A percentile compares a stretch with the other conserved stretches of the same genome.
Conservation (phyloP, 1,284 basidiomycete genomes). For the Earliella scabrosa region DNA sequence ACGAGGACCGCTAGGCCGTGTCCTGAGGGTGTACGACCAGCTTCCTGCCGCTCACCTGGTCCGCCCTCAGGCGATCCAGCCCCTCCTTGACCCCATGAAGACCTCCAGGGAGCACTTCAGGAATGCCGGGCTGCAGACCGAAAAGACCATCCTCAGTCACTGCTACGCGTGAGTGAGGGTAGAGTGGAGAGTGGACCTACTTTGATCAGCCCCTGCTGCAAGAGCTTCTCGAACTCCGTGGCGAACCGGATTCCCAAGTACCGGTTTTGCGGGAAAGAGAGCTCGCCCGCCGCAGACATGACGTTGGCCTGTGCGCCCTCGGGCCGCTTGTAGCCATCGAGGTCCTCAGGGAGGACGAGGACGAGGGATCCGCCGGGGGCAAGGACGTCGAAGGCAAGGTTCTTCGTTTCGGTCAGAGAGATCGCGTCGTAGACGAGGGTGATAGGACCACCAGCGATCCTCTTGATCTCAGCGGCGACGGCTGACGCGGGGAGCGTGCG, state of each 20-base stretch:
- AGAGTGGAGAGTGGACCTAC: background rate
- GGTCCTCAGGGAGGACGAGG: conserved; percentile 10
- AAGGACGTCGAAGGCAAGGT: conserved; percentile 29
- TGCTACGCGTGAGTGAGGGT: too few relatives aligned
- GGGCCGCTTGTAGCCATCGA: conserved; percentile 3
- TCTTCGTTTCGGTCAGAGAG: conserved; percentile 17
- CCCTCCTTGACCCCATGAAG: conserved; percentile 48
- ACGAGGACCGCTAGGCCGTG: conserved; percentile 27
- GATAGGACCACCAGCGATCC: conserved; percentile 25
- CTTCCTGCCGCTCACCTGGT: conserved; percentile 52
- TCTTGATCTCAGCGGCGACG: conserved; percentile 22
- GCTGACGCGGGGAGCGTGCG: conserved; percentile 26
- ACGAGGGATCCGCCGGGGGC: conserved; percentile 28
- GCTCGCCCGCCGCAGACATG: conserved; percentile 31
- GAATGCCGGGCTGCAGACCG: conserved; percentile 26
- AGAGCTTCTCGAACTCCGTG: background rate
- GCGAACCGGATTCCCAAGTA: background rate
- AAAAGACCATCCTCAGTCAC: too few relatives aligned
- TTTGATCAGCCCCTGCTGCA: background rate
- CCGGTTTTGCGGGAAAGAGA: conserved; percentile 27
- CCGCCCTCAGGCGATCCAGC: conserved; percentile 43
- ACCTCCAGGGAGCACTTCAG: conserved; percentile 51
- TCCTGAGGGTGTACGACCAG: conserved; percentile 54
- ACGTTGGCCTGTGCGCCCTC: conserved; percentile 11
- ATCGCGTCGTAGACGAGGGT: conserved; percentile 34